phyloP scores from a whole-genome alignment of 306 rosid genomes.

The Rosa multiflora region DNA sequence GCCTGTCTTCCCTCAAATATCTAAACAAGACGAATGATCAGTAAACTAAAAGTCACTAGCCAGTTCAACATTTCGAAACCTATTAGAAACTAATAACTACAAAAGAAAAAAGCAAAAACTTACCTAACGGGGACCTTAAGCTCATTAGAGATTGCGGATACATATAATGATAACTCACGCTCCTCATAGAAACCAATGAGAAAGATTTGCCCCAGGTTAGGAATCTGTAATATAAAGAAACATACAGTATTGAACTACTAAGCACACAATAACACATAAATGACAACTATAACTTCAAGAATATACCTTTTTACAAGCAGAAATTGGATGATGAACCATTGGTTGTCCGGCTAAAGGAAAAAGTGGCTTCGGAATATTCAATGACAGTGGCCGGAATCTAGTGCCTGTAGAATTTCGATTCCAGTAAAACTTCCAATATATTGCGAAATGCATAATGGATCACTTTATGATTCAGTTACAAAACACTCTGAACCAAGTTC shows the following conservation, averaged over 20 bases:
- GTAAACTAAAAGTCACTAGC: not conserved
- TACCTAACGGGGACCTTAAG: slow-evolving; percentile 90
- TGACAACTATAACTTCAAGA: too few relatives aligned
- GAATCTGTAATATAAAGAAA: too few relatives aligned
- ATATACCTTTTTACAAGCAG: too few relatives aligned
- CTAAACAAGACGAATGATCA: slow-evolving; percentile 38
- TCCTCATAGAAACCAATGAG: slow-evolving; percentile 96
- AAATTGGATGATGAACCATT: too few relatives aligned
- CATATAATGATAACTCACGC: slow-evolving; percentile 82
- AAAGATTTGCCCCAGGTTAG: slow-evolving; percentile 75
- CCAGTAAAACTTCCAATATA: too few relatives aligned
- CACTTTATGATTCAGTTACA: not conserved
- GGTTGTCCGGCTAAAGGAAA: too few relatives aligned
- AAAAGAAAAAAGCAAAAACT: slow-evolving; percentile 2
- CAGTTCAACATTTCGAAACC: slow-evolving; percentile 7
- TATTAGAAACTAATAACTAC: slow-evolving; percentile 6
- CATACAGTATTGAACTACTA: too few relatives aligned
- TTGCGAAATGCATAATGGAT: not conserved
- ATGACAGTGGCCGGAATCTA: too few relatives aligned
- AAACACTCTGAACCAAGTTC: not conserved
- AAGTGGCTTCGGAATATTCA: too few relatives aligned
- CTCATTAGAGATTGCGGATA: slow-evolving; percentile 87
- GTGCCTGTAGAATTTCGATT: too few relatives aligned
- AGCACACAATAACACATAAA: too few relatives aligned
- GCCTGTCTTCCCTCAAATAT: slow-evolving; percentile 89